Base-by-base conservation (phyloP, 169 alveolate genomes). In the Cyclospora cayetanensis region DNA sequence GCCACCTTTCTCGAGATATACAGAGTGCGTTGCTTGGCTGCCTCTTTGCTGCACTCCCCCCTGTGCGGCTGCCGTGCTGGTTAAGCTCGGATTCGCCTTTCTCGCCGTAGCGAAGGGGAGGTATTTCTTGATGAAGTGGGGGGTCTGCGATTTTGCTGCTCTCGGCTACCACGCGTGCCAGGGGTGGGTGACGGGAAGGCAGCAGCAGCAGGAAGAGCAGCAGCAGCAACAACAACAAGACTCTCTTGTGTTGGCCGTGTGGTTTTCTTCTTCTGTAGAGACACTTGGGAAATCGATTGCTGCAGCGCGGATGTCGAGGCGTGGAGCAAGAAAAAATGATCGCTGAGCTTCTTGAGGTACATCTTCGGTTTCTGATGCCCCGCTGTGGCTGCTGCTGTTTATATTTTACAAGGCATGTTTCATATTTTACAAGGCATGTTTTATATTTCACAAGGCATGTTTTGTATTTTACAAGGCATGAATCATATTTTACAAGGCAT, bases 241-340 rank as follows among this genome's bases (percentile, higher is more conserved):
- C n/a, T n/a, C n/a, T n/a, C n/a, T n/a, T n/a, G 27, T 34, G 25
- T 35, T 34, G 34, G 63, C 50, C n/a, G 50, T 20, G 74, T 25
- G 31, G 3, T 60, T 20, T 31, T 34, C 29, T 72, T 22, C 60
- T 72, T 52, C 83, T 72, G 83, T 55, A 72, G 83, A 72, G 83
- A 37, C 83, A 72, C 83, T 9, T 72, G 83, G 83, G 83, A 15
- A 29, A 35, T 37, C 60, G 83, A 37, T 31, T 74, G 85, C 85
- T 74, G 85, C 85, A 39, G 65, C 66, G 85, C 46, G 65, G 85
- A 29, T 41, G 65, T 29, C 34, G 65, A n/a, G 85, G 66, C 2
- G 37, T 42, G 22, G 85, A 41, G 65, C 85, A 74, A 0, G 85
- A 39, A 27, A 74, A 74, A 39, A 37, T 74, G 18, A 41, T 74